Evolutionary conservation across 2,329 filamentous ascomycete species (phyloP), one percentile per base, ranked within the genome.

Genomic region (Sporothrix euskadiensis): DNA sequence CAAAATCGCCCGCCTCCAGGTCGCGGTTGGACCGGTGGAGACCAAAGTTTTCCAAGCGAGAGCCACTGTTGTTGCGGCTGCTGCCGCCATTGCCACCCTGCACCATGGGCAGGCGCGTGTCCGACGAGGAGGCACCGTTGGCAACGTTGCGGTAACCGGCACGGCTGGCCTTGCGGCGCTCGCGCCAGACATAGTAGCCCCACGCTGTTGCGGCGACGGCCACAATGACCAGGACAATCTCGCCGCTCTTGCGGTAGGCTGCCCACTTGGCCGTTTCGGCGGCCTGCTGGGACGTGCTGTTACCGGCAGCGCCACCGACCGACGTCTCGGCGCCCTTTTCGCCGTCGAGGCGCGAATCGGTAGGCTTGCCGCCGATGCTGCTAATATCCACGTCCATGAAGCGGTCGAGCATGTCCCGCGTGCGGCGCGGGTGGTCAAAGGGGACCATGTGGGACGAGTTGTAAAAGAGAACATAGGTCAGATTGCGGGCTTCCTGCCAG

Each of bases 371-470:
- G 74, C 95, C 95, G 76, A 98, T 97, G 79, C 88, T 91, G 78
- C 89, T 92, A 77, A 98, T 97, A 80, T 98, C 94, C 56, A 99
- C 93, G 68, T 90, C 89, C 88, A 98, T 94, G 83, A 99, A 97
- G 56, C 96, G 92, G 82, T 99, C 95, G 19, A 99, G 89, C 96
- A 99, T 99, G 81, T 98, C 96, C 75, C 95, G 89, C 26, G 91
- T 92, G 75, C 94, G 91, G 66, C 94, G 90, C 0, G 95, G 91
- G 78, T 92, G 92, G 82, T 99, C 95, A 79, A 96, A 98, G 0
- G 96, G 97, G 0, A 99, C 96, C 96, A 99, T 99, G 82, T 99
- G 96, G 69, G 93, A 97, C 19, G 94, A 90, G 81, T 99, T 97
- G 85, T 97, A 93, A 83, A 98, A 97, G 56, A 97, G 86, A 44